phyloP scores from a whole-genome alignment of 116 monocot species.

The Zostera marina region DNA sequence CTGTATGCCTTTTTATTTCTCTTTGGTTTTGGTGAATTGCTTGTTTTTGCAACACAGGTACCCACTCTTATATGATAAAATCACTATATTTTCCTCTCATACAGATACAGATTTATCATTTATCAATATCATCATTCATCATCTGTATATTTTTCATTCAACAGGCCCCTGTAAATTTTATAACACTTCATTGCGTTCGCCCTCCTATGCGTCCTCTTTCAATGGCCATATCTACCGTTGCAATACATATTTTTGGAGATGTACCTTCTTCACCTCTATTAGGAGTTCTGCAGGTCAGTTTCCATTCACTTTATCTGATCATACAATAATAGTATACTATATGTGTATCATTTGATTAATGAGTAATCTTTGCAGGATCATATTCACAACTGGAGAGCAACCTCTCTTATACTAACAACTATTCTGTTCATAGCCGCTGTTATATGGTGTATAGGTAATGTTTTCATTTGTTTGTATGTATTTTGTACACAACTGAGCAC shows the following conservation, averaged over 20 bases:
- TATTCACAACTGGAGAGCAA: slow-evolving; percentile 65
- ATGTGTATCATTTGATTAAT: not conserved
- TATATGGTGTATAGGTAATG: slow-evolving; percentile 78
- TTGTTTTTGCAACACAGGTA: slow-evolving; percentile 96
- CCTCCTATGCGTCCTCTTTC: slow-evolving; percentile 84
- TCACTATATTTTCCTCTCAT: not conserved
- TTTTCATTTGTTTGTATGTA: not conserved
- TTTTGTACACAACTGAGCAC: too few relatives aligned
- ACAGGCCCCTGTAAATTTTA: slow-evolving; percentile 86
- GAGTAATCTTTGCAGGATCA: slow-evolving; percentile 37
- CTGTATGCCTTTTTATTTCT: slow-evolving; percentile 78
- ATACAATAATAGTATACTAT: not conserved
- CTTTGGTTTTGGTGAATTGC: slow-evolving; percentile 68
- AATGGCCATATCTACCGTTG: slow-evolving; percentile 94
- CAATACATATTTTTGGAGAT: slow-evolving; percentile 96
- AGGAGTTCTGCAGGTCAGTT: slow-evolving; percentile 83
- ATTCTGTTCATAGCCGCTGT: slow-evolving; percentile 70
- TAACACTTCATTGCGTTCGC: slow-evolving; percentile 74
- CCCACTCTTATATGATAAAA: slow-evolving; percentile 4
- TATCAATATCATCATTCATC: not conserved
- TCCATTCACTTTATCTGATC: not conserved
- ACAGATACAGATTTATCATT: too few relatives aligned
- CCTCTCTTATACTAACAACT: slow-evolving; percentile 71
- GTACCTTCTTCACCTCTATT: slow-evolving; percentile 93
- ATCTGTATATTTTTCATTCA: slow-evolving; percentile 1